These are phyloP conservation scores for Claviceps cyperi DNA, from an alignment of 2,329 filamentous ascomycete species.

Conservation along the genomic window DNA sequence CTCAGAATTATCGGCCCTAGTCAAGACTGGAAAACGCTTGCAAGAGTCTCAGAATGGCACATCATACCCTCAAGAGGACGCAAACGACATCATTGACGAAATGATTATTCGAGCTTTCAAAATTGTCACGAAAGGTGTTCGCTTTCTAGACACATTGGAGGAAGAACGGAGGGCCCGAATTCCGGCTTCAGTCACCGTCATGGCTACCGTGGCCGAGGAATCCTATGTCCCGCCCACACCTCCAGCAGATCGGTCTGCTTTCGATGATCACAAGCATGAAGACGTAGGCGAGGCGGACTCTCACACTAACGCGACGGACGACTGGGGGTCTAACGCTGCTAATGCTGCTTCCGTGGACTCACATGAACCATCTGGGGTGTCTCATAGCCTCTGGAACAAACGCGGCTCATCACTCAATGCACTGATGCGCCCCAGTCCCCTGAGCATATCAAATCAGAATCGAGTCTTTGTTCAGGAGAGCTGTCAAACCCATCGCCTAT, in stretches of 20 bases:
- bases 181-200: conserved; percentile 40
- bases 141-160: conserved; percentile 76
- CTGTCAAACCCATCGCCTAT: conserved; percentile 30
- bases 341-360: conserved; percentile 21
- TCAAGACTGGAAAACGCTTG: conserved; percentile 76
- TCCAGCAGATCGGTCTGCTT: conserved; percentile 41
- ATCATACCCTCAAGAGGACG: conserved; percentile 34
- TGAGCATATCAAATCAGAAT: conserved; percentile 16
- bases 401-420: conserved; percentile 32
- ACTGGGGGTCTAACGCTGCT: conserved; percentile 12
- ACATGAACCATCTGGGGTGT: conserved; percentile 22
- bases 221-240: conserved; percentile 46
- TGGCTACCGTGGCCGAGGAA: conserved; percentile 47
- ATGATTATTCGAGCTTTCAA: conserved; percentile 90
- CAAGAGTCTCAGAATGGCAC: conserved; percentile 53
- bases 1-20: conserved; percentile 76
- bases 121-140: conserved; percentile 79
- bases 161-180: conserved; percentile 40
- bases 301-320: conserved; percentile 18
- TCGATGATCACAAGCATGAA: conserved; percentile 24
- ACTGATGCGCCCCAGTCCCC: conserved; percentile 14
- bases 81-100: conserved; percentile 73
- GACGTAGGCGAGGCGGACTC: conserved; percentile 25
- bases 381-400: conserved; percentile 24
- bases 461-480: conserved; percentile 22